Evolutionary conservation across 2,329 filamentous ascomycete genomes (phyloP), one percentile per base, ranked within the genome.

Genomic region (Fonsecaea pedrosoi): DNA sequence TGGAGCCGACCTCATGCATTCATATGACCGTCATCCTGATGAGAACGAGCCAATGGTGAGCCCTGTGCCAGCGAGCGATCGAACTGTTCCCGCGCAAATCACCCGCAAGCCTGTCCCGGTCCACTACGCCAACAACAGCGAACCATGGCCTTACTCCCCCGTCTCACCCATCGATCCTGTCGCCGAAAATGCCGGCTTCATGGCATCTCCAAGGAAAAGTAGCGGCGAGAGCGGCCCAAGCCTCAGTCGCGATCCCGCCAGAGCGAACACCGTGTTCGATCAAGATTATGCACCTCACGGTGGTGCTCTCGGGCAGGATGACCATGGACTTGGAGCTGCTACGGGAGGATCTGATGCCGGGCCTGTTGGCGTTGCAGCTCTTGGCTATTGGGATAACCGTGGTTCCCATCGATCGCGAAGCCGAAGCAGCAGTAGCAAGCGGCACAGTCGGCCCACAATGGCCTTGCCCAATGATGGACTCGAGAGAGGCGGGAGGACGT

Each of bases 141-240:
- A 72, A 40, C 64, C 63, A 10, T 70, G 69, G 71, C 69, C 71
- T 45, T 69, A 65, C 55, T 67, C 61, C 37, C 65, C 66, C 6
- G 61, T 66, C 12, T 67, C 66, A 6, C 69, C 66, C 8, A 56
- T 70, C 34, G 65, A 71, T 34, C 62, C 50, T 12, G 55, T 13
- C 42, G n/a, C 60, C 25, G 59, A 68, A 30, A 38, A 35, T 12
- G 53, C 54, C 5, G 56, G 50, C 18, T 21, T 62, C 1, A 42
- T 40, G 4, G 37, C 38, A 25, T 25, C 21, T 2, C 55, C 69
- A 12, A 35, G 54, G 30, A 60, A 60, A 38, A 60, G n/a, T 32
- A 66, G 62, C 37, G 32, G 21, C 35, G 65, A 68, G 9, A 65
- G 58, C 21, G 58, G 25, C 13, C 62, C 56, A 32, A 62, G 59